Conservation (phyloP, 1,284 basidiomycete species). For the Trichosporon sp. region DNA sequence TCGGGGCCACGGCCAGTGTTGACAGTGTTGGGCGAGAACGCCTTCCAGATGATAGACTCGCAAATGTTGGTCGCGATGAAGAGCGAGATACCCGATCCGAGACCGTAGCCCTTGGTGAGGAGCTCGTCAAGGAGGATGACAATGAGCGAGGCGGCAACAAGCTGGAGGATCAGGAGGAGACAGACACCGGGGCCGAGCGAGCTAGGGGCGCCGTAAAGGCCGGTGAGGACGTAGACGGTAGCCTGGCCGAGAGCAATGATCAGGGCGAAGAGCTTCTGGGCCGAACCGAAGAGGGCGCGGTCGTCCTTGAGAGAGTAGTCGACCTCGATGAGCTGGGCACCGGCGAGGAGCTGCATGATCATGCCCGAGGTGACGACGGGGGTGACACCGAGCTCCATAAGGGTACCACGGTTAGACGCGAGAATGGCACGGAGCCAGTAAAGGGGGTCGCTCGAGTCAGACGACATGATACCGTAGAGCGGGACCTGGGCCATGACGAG, state of each 20-base stretch:
- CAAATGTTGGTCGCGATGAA: conserved; percentile 99
- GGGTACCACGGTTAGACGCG: conserved; percentile 94
- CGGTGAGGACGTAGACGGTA: conserved; percentile 95
- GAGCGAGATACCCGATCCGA: conserved; percentile 96
- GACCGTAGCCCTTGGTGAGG: conserved; percentile 97
- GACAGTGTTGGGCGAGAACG: conserved; percentile 95
- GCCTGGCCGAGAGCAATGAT: conserved; percentile 96
- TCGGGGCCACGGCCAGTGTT: conserved; percentile 98
- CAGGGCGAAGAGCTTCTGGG: conserved; percentile 96
- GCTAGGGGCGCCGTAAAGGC: conserved; percentile 90
- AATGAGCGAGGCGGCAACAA: conserved; percentile 90
- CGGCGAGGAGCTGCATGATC: conserved; percentile 99
- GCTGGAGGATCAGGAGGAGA: conserved; percentile 89
- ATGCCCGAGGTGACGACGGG: conserved; percentile 97
- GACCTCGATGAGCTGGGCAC: conserved; percentile 95
- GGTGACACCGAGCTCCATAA: conserved; percentile 98
- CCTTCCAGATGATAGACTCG: conserved; percentile 99
- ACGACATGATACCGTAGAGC: conserved; percentile 96
- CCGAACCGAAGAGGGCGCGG: conserved; percentile 90
- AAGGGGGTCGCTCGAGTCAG: conserved; percentile 94
- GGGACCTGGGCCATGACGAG: conserved; percentile 96
- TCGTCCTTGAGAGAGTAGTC: conserved; percentile 98
- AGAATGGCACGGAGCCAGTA: conserved; percentile 99
- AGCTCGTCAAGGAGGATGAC: conserved; percentile 98
- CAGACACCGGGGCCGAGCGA: conserved; percentile 97